Percentiles rank a stretch among this genome's conserved stretches.
These are phyloP conservation scores for Omphalotus olearius DNA, from an alignment of 1,284 basidiomycete species.

Conservation along the genomic window DNA sequence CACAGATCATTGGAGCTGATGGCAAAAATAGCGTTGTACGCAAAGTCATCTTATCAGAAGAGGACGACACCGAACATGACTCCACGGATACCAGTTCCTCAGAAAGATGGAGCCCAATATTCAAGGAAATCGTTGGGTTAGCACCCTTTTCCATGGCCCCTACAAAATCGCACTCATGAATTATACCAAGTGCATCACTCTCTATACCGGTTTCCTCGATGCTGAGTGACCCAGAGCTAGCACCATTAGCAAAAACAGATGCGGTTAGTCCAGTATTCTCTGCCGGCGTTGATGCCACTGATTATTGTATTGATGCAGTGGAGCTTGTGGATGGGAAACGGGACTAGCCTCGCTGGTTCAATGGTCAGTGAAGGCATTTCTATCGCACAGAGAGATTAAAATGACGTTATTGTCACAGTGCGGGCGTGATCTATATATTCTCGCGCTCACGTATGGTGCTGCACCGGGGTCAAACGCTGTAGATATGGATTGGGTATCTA, in stretches of 20 bases:
- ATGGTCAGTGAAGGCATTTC: neutral
- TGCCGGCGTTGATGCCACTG: too few species aligned
- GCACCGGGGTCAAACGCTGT: neutral
- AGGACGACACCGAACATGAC: slow-evolving; percentile 5
- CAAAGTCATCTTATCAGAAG: slow-evolving; percentile 4
- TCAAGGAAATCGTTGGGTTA: slow-evolving; percentile 3
- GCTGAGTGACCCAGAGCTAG: slow-evolving; percentile 4
- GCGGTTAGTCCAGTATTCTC: neutral
- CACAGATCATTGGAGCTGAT: slow-evolving; percentile 11
- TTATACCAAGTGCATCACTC: slow-evolving; percentile 1
- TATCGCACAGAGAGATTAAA: neutral
- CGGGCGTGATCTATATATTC: slow-evolving; percentile 1
- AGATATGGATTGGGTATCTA: neutral
- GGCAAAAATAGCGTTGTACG: slow-evolving; percentile 8
- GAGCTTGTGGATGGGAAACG: slow-evolving; percentile 10
- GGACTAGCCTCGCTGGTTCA: slow-evolving; percentile 1
- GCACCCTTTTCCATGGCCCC: neutral
- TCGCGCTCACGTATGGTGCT: slow-evolving; percentile 1
- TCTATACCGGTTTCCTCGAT: slow-evolving; percentile 7
- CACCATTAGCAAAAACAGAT: neutral
- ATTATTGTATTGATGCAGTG: neutral
- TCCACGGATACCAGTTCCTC: neutral
- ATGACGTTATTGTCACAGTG: neutral
- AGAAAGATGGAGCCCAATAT: neutral
- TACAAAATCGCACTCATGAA: too few species aligned